phyloP scores from a whole-genome alignment of 495 filamentous ascomycete genomes.

The Penicillium turbatum region DNA sequence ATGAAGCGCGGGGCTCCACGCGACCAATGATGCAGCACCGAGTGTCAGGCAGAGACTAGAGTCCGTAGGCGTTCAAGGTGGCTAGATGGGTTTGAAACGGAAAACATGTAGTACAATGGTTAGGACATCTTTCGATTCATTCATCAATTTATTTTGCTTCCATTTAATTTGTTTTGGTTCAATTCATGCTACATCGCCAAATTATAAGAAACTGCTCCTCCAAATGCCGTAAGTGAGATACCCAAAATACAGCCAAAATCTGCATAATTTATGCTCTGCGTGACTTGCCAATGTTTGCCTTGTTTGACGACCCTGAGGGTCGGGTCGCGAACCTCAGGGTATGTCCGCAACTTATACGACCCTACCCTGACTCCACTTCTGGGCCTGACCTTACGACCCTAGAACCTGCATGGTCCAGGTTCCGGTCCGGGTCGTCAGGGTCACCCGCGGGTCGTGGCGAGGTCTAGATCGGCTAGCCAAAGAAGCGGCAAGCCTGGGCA shows the following conservation, averaged over 20 bases:
- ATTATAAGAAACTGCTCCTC: not conserved
- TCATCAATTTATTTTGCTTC: too few species aligned
- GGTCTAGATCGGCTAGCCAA: constrained; percentile 9
- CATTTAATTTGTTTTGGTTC: too few species aligned
- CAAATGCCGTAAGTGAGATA: constrained; percentile 6
- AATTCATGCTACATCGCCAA: too few species aligned
- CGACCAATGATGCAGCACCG: too few species aligned
- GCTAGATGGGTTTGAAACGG: too few species aligned
- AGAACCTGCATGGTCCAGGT: constrained; percentile 1
- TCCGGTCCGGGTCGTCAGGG: constrained; percentile 3
- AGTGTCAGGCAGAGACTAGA: too few species aligned
- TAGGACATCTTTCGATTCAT: too few species aligned
- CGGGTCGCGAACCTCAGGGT: too few species aligned
- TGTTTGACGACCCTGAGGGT: constrained; percentile 7
- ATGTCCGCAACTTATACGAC: not conserved
- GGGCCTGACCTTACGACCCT: constrained; percentile 1
- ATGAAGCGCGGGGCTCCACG: too few species aligned
- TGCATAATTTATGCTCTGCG: constrained; percentile 4
- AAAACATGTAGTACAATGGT: too few species aligned
- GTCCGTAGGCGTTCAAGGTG: too few species aligned
- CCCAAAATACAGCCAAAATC: constrained; percentile 6
- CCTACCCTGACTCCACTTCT: not conserved
- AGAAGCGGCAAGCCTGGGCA: constrained; percentile 9
- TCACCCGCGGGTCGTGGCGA: constrained; percentile 5
- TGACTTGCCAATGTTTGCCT: constrained; percentile 3